phyloP scores from a whole-genome alignment of 805 yeast genomes.

The Monosporozyma yasuniensis region DNA sequence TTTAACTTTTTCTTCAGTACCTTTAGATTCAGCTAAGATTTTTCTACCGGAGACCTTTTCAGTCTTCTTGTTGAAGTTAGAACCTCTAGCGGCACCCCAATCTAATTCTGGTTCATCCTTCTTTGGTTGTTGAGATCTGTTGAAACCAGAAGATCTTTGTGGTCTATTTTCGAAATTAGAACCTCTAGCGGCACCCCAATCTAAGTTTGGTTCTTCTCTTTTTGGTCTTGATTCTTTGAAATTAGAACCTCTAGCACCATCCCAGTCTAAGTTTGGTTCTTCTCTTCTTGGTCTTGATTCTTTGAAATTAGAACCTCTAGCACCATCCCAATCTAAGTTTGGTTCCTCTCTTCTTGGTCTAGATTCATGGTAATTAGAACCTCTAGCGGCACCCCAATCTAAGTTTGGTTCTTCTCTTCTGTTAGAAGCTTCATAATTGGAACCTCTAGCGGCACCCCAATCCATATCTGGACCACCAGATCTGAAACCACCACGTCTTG shows the following conservation, averaged over 20 bases:
- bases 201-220: slow-evolving; percentile 37
- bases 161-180: slow-evolving; percentile 30
- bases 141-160: slow-evolving; percentile 21
- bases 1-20: slow-evolving; percentile 27
- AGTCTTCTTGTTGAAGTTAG: slow-evolving; percentile 30
- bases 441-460: slow-evolving; percentile 37
- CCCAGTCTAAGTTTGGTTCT: slow-evolving; percentile 36
- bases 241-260: slow-evolving; percentile 41
- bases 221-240: slow-evolving; percentile 27
- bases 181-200: slow-evolving; percentile 47
- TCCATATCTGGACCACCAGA: slow-evolving; percentile 40
- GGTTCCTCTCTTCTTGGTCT: slow-evolving; percentile 30
- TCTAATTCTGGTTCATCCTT: slow-evolving; percentile 31
- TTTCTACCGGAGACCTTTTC: slow-evolving; percentile 16
- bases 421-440: slow-evolving; percentile 21
- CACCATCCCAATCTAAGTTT: slow-evolving; percentile 37
- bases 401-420: slow-evolving; percentile 33
- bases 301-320: slow-evolving; percentile 38
- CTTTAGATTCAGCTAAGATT: slow-evolving; percentile 13
- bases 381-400: slow-evolving; percentile 37
- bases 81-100: slow-evolving; percentile 31
- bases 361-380: slow-evolving; percentile 23
- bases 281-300: slow-evolving; percentile 26
- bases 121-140: slow-evolving; percentile 19
- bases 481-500: slow-evolving; percentile 36